These are phyloP conservation scores for Acanthamoeba healyi DNA, from an alignment of 208 protist species.

Conservation along the genomic window DNA sequence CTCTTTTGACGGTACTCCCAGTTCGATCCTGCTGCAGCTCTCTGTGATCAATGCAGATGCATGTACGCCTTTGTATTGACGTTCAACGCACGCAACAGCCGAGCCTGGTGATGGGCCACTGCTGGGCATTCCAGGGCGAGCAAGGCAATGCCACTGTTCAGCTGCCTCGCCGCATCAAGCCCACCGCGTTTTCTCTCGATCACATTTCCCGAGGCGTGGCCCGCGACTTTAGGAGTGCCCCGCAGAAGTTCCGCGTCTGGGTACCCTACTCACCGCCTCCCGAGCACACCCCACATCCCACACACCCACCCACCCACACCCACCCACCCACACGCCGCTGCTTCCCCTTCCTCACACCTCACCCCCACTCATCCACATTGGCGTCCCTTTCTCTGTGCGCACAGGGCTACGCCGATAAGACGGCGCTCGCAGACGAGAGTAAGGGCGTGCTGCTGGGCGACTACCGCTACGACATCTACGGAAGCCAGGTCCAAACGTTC, in stretches of 20 bases:
- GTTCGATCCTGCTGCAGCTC: not conserved
- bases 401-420: slow-evolving; percentile 51
- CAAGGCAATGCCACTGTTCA: slow-evolving; percentile 55
- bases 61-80: too few relatives aligned
- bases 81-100: too few relatives aligned
- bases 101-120: slow-evolving; percentile 61
- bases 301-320: too few relatives aligned
- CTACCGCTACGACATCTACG: slow-evolving; percentile 71
- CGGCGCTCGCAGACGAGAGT: not conserved
- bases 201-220: slow-evolving; percentile 60
- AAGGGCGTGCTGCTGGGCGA: slow-evolving; percentile 61
- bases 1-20: slow-evolving; percentile 28
- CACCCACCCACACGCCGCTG: too few relatives aligned
- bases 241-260: slow-evolving; percentile 63
- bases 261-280: too few relatives aligned
- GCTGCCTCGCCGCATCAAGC: slow-evolving; percentile 26
- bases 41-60: too few relatives aligned
- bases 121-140: slow-evolving; percentile 62
- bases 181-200: slow-evolving; percentile 59
- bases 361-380: too few relatives aligned
- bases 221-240: slow-evolving; percentile 62
- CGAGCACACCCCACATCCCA: too few relatives aligned
- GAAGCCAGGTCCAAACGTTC: slow-evolving; percentile 65
- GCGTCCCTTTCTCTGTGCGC: not conserved
- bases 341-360: too few relatives aligned